These are phyloP conservation scores for Gnetum montanum DNA, from an alignment of 75 land plant species.

Conservation along the genomic window DNA sequence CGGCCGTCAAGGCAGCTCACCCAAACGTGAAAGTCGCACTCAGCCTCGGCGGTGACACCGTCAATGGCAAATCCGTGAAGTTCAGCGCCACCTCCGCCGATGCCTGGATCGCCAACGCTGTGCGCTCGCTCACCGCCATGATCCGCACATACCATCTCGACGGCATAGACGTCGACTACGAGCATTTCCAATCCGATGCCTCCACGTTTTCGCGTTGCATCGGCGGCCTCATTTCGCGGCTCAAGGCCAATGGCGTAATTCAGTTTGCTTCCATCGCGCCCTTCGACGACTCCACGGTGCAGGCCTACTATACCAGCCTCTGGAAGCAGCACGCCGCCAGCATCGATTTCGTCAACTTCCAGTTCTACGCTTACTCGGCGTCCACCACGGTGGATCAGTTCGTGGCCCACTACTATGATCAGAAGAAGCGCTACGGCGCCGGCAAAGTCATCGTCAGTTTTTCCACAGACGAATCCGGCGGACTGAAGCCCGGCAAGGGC, in stretches of 20 bases:
- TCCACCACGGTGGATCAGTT: constrained; percentile 14
- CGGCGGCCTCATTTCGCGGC: constrained; percentile 15
- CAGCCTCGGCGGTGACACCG: constrained; percentile 18
- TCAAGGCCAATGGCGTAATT: constrained; percentile 12
- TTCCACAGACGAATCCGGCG: constrained; percentile 3
- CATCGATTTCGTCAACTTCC: constrained; percentile 37
- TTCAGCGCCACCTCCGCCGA: constrained; percentile 3
- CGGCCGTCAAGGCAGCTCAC: constrained; percentile 4
- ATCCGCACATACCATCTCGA: constrained; percentile 18
- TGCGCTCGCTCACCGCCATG: constrained; percentile 15
- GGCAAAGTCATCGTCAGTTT: constrained; percentile 29
- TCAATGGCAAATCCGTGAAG: not conserved
- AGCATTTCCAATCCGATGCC: constrained; percentile 19
- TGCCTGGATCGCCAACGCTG: constrained; percentile 34
- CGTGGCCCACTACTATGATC: constrained; percentile 12
- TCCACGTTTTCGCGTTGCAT: constrained; percentile 15
- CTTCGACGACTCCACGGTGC: constrained; percentile 10
- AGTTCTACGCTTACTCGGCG: constrained; percentile 20
- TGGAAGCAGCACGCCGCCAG: constrained; percentile 5
- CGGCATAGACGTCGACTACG: constrained; percentile 35
- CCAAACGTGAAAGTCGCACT: constrained; percentile 10
- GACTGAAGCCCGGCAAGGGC: constrained; percentile 8
- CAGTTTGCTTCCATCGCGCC: constrained; percentile 42
- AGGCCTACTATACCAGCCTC: constrained; percentile 12
- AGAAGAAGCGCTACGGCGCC: constrained; percentile 12